These are phyloP conservation scores for Blastobotrys raffinosifermentans DNA, from an alignment of 1,139 yeast species.

Conservation along the genomic window DNA sequence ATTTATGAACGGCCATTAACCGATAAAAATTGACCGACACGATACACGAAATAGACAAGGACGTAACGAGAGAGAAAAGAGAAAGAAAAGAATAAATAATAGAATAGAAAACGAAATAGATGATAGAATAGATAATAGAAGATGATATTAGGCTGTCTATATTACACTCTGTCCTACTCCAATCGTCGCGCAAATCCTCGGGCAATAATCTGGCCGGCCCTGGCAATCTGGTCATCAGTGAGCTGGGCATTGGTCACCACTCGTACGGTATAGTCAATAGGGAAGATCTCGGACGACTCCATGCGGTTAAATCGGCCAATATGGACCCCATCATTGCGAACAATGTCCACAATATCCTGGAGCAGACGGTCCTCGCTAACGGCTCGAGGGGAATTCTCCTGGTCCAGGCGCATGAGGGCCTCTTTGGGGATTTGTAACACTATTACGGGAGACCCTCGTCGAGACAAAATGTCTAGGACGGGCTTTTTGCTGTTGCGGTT, in stretches of 20 bases:
- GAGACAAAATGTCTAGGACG: conserved; percentile 42
- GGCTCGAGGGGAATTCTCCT: conserved; percentile 14
- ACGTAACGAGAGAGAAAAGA: no score
- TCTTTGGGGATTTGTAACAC: conserved; percentile 14
- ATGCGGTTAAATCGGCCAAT: conserved; percentile 66
- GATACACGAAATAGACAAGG: no score
- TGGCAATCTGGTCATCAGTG: conserved; percentile 46
- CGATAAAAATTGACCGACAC: no score
- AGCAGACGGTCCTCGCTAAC: conserved; percentile 50
- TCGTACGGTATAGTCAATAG: conserved; percentile 63
- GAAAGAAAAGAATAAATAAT: no score
- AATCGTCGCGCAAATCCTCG: conserved; percentile 6
- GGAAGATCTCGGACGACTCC: conserved; percentile 69
- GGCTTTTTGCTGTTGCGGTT: conserved; percentile 28
- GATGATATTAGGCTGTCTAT: no score
- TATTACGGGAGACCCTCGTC: conserved; percentile 53
- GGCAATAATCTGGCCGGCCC: conserved; percentile 25
- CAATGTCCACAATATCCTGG: conserved; percentile 55
- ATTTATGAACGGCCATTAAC: no score
- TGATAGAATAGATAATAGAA: no score
- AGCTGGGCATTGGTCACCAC: conserved; percentile 54
- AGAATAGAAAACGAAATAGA: no score
- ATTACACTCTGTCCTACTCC: neutral
- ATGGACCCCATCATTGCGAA: conserved; percentile 50
- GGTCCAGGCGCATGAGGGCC: conserved; percentile 22